These are phyloP conservation scores for Gamarada debralockiae DNA, from an alignment of 495 filamentous ascomycete genomes.

Conservation along the genomic window DNA sequence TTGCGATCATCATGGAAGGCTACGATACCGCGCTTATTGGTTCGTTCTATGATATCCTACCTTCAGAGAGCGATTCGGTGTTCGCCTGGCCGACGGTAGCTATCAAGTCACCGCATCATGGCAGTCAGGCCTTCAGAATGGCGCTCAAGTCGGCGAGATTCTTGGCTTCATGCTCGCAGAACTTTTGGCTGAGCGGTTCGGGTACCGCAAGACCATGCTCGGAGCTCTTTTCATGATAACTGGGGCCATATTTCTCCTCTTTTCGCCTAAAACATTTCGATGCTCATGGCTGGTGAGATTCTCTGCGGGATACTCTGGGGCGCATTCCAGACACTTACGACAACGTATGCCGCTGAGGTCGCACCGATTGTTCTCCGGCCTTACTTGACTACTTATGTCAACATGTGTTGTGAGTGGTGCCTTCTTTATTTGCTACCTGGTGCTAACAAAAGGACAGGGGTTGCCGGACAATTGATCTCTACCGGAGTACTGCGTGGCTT, in stretches of 20 bases:
- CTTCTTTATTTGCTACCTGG: neutral
- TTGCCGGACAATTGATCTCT: constrained; percentile 41
- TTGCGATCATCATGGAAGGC: constrained; percentile 40
- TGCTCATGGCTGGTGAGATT: constrained; percentile 61
- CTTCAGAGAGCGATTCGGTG: constrained; percentile 20
- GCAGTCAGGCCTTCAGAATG: constrained; percentile 72
- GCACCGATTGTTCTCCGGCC: constrained; percentile 56
- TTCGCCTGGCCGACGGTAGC: neutral
- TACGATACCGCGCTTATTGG: constrained; percentile 36
- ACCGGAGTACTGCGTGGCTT: constrained; percentile 50
- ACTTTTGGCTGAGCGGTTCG: constrained; percentile 54
- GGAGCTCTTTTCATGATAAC: constrained; percentile 52
- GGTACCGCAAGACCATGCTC: constrained; percentile 53
- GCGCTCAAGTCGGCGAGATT: constrained; percentile 59
- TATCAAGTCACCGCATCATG: constrained; percentile 55
- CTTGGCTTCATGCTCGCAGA: constrained; percentile 71
- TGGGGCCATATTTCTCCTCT: constrained; percentile 51
- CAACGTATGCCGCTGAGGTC: constrained; percentile 68
- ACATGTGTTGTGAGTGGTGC: constrained; percentile 46
- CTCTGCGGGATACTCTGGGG: constrained; percentile 71
- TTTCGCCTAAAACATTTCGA: constrained; percentile 56
- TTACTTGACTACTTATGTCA: constrained; percentile 65
- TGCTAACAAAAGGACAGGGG: neutral
- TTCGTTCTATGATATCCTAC: constrained; percentile 31
- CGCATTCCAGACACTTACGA: constrained; percentile 54